Base-by-base conservation (phyloP, 1,284 basidiomycete genomes). In the Porogramme epimiltina region DNA sequence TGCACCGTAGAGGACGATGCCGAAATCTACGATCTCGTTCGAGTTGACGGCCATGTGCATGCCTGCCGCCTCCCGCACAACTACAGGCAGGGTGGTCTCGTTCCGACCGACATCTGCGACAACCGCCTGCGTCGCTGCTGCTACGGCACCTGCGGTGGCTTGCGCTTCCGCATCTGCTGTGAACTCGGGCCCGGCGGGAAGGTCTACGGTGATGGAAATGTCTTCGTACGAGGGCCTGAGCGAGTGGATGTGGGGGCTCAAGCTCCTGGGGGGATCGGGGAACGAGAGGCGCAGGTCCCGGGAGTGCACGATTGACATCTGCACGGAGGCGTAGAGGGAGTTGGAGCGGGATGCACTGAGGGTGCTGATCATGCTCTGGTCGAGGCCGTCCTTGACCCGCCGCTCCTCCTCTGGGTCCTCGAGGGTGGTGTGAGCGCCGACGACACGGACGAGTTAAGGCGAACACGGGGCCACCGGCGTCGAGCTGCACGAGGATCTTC, bases 351-450 rank as follows among this genome's bases (percentile, higher is more conserved):
- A 88, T 44, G 80, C 76, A 70, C 80, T 85, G 55, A 89, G 75
- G 16, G 87, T 89, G 68, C 87, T 85, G 64, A 87, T 77, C 73
- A 90, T 79, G 70, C 87, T 90, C 70, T 89, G 87, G 67, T 89
- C 85, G 53, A 89, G 78, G 16, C 79, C 87, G 60, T 82, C 85
- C 60, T 79, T 84, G 62, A 89, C 81, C 43, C 78, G 75, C 59
- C 81, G 72, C 54, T 90, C 87, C 65, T 89, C 87, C 46, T 70
- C 70, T 16, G 66, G 64, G 51, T 74, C 72, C 42, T 66, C 66
- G 20, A 66, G 62, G 10, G 58, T 62, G 49, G 61, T 45, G 56
- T 66, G 61, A n/a, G n/a, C n/a, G n/a, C n/a, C n/a, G n/a, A n/a
- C n/a, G n/a, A n/a, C n/a, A n/a, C n/a, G n/a, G n/a, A n/a, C n/a